Evolutionary conservation across 2,329 filamentous ascomycete genomes (phyloP), one percentile per base, ranked within the genome.

Genomic region (Plectosphaerella cucumerina): DNA sequence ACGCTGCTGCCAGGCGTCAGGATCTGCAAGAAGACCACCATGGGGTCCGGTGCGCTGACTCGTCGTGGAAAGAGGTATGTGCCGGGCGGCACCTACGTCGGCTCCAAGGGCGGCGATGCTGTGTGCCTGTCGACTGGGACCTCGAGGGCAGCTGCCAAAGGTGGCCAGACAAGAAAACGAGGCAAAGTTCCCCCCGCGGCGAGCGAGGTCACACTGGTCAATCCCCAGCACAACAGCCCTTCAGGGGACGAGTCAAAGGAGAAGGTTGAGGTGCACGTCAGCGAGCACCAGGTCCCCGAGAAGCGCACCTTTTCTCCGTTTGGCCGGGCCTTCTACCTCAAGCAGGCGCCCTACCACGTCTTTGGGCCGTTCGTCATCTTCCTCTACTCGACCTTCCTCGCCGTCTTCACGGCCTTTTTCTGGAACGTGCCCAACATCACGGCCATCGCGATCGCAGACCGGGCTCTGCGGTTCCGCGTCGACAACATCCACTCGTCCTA

Each of bases 41-140:
- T 82, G 62, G 80, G 80, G 1, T 80, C 76, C 22, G 80, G 79
- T 18, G 73, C 78, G 11, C 60, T 81, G 45, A 76, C 78, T 1
- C 65, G 67, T 15, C 67, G 78, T 5, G 69, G 71, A 23, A 70
- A 69, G 18, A 55, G 58, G 11, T 83, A 80, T 55, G 58, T 65
- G 0, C 56, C 72, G 5, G 69, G 70, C 12, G 75, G 69, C 1
- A 76, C 75, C 1, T 82, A 73, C 65, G 73, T 80, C 3, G 78
- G 78, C 17, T 78, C 74, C 51, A 77, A 74, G 58, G 70, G 70
- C 5, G 75, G 76, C 18, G 75, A 79, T 51, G 71, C 76, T 1
- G 61, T 80, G 4, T 77, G 75, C 47, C 66, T 66, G 51, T 70
- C 50, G 15, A 58, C 53, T 31, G 52, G 50, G 42, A 46, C 33